Evolutionary conservation across 2,329 filamentous ascomycete genomes (phyloP), one percentile per base, ranked within the genome.

Genomic region (Aspergillus sp.): DNA sequence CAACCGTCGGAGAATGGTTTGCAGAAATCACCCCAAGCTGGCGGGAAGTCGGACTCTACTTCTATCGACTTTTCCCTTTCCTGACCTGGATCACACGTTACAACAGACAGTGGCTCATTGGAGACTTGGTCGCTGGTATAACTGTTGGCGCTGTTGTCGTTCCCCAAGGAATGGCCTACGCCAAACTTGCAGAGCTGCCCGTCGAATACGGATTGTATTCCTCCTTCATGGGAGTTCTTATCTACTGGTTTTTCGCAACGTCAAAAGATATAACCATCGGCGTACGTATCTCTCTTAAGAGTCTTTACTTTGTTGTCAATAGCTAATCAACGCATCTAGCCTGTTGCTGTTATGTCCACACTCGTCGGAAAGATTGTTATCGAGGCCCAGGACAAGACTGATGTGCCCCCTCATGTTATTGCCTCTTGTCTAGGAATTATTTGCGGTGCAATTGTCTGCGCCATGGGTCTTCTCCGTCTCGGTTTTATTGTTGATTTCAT

Each of bases 211-310:
- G 93, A 52, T 83, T 98, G 1, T 96, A 96, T 76, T 95, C 93
- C 0, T 97, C 93, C 0, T 98, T 99, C 71, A 95, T 97, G 83
- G 95, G 93, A 50, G 93, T 96, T 15, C 74, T 96, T 61, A 82
- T 96, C 60, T 99, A 99, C 76, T 98, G 93, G 93, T 89, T 97
- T 71, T 98, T 98, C 69, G 95, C 93, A 34, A 99, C 95, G 0
- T 97, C 93, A 13, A 99, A 98, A 72, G 93, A 99, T 74, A 98
- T 99, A 69, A 97, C 93, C 9, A 98, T 98, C 56, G 93, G 93
- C 15, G 89, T 90, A 81, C 77, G 87, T 83, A 38, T 26, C 11
- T n/a, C 7, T 41, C 8, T 48, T 39, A 7, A n/a, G n/a, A n/a
- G 30, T 20, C 42, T 42, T 12, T 34, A 4, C 9, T 15, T 5